Conservation (phyloP, 148 eudicot genomes). For the Nepenthes gracilis region DNA sequence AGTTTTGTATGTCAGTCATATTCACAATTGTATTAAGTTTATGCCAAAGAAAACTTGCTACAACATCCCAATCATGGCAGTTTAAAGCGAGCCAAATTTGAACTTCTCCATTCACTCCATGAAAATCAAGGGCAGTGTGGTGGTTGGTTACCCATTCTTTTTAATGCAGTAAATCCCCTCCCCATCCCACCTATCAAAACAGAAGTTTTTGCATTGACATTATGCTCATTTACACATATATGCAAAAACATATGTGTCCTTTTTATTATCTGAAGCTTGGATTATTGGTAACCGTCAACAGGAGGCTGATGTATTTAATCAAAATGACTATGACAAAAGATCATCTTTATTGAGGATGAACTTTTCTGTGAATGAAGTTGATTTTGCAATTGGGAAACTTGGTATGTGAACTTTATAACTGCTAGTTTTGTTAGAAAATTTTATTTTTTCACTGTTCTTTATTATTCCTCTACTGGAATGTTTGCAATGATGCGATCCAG, state of each 20-base stretch:
- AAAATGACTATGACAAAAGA: slow-evolving; percentile 34
- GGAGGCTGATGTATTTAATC: slow-evolving; percentile 49
- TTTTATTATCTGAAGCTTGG: background rate
- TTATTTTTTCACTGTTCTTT: background rate
- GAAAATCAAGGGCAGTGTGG: no score
- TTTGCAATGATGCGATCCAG: no score
- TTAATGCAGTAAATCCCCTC: no score
- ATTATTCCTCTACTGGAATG: no score
- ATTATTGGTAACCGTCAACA: slow-evolving; percentile 7
- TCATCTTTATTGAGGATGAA: slow-evolving; percentile 67
- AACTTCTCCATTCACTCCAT: no score
- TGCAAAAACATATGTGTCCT: background rate
- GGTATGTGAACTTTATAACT: slow-evolving; percentile 38
- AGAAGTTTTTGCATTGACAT: background rate
- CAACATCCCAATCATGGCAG: no score
- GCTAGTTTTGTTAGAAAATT: background rate
- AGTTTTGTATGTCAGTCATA: no score
- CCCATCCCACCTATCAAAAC: background rate
- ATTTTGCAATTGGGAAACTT: slow-evolving; percentile 66
- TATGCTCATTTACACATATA: background rate
- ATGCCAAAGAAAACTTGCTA: no score
- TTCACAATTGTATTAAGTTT: no score
- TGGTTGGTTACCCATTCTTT: no score
- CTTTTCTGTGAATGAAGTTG: slow-evolving; percentile 58
- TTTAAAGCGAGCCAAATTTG: no score